Evolutionary conservation across 129 eudicot genomes (phyloP), one percentile per base, ranked within the genome.

Genomic region (Helichrysum umbraculigerum): DNA sequence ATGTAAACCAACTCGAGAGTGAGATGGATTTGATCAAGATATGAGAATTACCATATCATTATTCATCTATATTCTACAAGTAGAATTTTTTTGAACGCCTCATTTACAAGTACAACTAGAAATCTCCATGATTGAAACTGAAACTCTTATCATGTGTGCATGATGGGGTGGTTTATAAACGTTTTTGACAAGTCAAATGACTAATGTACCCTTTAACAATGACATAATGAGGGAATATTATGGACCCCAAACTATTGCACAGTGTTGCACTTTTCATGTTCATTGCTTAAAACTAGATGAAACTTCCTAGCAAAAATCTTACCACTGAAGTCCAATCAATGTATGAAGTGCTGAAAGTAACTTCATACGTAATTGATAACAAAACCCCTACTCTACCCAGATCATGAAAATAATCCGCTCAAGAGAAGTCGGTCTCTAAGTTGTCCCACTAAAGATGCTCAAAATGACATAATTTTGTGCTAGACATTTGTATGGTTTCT

Each of bases 1-100:
- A 78, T 72, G 73, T 25, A 77, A 71, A 63, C 39, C 39, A 14
- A 75, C 19, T 71, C 17, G 72, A 63, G 41, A 70, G 66, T 66
- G 34, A 22, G 33, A 71, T 15, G 37, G 65, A 32, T 2, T 14
- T 10, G 15, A 67, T 44, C 19, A 50, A 57, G 68, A 52, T 76
- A 50, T 37, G 11, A 77, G 35, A 17, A 21, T 33, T 33, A 30
- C 28, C 65, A 7, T 63, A 67, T 15, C 37, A 7, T 68, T 58
- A 11, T 39, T 68, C 51, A 29, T 30, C 33, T 60, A 67, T 17
- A 25, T 25, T 25, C 1, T 25, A 25, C 28, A 34, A 76, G 64
- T 28, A 44, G 29, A 20, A 63, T 12, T 47, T 47, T 12, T 47
- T 47, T 39, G 2, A 44, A 14, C 54, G 6, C 54, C 5, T 69